These are phyloP conservation scores for Ilyonectria destructans DNA, from an alignment of 2,329 filamentous ascomycete genomes.

Conservation along the genomic window DNA sequence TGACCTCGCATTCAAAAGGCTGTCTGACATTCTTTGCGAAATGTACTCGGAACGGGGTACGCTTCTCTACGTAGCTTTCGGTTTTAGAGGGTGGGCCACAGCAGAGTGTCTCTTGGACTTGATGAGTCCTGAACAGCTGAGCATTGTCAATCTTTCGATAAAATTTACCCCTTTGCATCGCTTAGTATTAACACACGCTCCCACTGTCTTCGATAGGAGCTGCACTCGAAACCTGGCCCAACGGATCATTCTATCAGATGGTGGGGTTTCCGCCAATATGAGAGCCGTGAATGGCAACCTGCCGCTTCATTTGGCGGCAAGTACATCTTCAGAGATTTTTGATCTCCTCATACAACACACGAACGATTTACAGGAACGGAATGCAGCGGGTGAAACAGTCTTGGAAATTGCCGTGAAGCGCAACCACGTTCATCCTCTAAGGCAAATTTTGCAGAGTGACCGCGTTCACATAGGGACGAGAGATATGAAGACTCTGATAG, in stretches of 20 bases:
- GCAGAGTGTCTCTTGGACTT: background rate
- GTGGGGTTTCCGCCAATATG: background rate
- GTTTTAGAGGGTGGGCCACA: background rate
- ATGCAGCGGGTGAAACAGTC: background rate
- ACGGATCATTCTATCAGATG: background rate
- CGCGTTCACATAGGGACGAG: background rate
- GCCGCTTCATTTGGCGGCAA: background rate
- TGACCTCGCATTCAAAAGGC: background rate
- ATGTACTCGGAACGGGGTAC: background rate
- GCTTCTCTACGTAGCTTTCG: background rate
- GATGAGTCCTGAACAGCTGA: background rate
- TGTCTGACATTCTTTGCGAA: background rate
- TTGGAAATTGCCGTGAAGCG: background rate
- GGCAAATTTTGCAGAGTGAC: background rate
- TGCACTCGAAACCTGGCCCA: background rate
- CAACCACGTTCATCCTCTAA: background rate
- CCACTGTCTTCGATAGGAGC: background rate
- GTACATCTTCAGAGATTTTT: accelerated
- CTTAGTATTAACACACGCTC: accelerated
- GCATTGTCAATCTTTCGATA: background rate
- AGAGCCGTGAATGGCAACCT: background rate
- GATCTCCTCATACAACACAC: background rate
- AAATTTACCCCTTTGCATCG: background rate
- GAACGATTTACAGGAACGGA: background rate
- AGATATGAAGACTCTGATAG: background rate